Base-by-base conservation (phyloP, 1,284 basidiomycete genomes). In the Ganoderma resinaceum region DNA sequence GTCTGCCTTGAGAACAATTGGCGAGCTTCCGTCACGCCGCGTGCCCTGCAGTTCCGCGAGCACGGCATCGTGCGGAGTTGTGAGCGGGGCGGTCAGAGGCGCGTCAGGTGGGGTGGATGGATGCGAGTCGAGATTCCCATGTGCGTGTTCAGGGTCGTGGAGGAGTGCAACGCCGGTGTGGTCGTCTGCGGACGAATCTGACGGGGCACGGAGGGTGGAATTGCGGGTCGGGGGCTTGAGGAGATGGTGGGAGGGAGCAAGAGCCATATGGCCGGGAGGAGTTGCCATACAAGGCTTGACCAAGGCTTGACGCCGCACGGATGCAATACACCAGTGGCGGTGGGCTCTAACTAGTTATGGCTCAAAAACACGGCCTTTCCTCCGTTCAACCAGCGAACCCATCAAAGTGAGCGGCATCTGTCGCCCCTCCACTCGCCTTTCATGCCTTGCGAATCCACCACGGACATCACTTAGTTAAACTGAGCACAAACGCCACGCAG, bases 41-140 rank as follows among this genome's bases (percentile, higher is more conserved):
- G 71, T 61, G 35, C 80, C 80, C 20, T 85, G 81, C 23, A 91
- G 81, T 62, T 86, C 84, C 26, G 85, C 82, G 37, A 92, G 78
- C 60, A 87, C 78, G 35, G 82, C 82, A 77, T 92, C 91, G 74
- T 92, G 91, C n/a, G 89, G 89, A 2, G 87, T 89, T 63, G 82
- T 81, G 62, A 85, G 72, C 3, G 79, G 75, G 29, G 78, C 73
- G 14, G 77, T 77, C 23, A 77, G 69, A 12, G 74, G 73, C 33
- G 68, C 57, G 43, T 71, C 62, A 20, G 66, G 60, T 49, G 71
- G 70, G 6, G 71, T 69, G 49, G 64, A 61, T 31, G 26, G 62
- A 38, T 49, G 35, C 2, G 58, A 11, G 35, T 60, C 37, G 59
- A 66, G 46, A 33, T 49, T 38, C 63, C 60, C 63, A 42, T 65